phyloP scores from a whole-genome alignment of 2,329 filamentous ascomycete species.

The Apiospora hydei region DNA sequence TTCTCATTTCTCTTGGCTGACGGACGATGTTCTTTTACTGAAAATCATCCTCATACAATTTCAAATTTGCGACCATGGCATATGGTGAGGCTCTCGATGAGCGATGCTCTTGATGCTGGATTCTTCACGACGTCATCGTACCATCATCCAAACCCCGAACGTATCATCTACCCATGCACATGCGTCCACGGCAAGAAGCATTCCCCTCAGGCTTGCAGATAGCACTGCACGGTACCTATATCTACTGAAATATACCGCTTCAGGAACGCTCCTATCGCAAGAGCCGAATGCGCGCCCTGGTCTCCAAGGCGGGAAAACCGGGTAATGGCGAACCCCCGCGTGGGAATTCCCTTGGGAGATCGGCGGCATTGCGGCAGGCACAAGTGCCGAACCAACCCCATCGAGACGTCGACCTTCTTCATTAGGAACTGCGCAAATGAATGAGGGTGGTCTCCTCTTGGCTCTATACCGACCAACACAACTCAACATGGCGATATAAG shows the following conservation, averaged over 20 bases:
- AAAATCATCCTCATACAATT: background rate
- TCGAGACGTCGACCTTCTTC: background rate
- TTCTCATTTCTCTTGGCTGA: background rate
- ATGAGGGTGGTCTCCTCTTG: background rate
- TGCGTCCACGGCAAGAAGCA: background rate
- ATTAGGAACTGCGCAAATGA: background rate
- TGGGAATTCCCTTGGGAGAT: background rate
- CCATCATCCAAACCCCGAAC: background rate
- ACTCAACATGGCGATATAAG: background rate
- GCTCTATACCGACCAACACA: background rate
- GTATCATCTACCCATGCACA: background rate
- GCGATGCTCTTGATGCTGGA: background rate
- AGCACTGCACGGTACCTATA: background rate
- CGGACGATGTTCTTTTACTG: background rate
- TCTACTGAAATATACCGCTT: background rate
- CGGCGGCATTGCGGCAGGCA: background rate
- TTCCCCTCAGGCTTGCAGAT: background rate
- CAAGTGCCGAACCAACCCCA: slow-evolving; percentile 14
- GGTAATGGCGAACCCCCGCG: background rate
- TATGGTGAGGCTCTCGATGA: background rate
- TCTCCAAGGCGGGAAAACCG: slow-evolving; percentile 1
- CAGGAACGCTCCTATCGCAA: background rate
- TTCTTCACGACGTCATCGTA: background rate
- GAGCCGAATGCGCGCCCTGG: background rate
- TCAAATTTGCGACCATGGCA: background rate